phyloP scores from a whole-genome alignment of 305 asterid genomes.

The Fraxinus sp. region DNA sequence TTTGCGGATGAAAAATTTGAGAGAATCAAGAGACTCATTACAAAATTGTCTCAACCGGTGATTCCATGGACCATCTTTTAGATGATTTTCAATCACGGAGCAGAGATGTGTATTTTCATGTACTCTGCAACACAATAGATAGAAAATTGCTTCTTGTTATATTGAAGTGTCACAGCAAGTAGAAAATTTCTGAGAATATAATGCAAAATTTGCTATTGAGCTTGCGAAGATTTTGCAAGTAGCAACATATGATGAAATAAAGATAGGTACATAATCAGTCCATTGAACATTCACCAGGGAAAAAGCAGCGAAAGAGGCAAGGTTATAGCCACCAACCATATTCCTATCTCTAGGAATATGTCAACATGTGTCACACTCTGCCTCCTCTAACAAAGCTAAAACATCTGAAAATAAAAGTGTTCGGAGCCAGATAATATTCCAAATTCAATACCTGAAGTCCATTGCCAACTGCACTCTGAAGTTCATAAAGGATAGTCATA shows the following conservation, averaged over 20 bases:
- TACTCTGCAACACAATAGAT: slow-evolving; percentile 45
- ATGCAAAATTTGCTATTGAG: background rate
- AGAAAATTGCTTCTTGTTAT: background rate
- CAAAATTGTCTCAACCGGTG: slow-evolving; percentile 63
- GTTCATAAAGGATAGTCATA: too few species aligned
- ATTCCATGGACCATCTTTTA: slow-evolving; percentile 70
- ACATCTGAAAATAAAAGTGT: too few species aligned
- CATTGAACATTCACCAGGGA: too few species aligned
- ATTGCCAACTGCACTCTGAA: background rate
- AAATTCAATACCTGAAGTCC: background rate
- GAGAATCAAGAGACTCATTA: slow-evolving; percentile 55
- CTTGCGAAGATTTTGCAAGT: background rate
- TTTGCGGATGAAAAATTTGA: slow-evolving; percentile 66
- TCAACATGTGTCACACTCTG: too few species aligned
- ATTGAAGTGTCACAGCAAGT: background rate
- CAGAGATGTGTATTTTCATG: slow-evolving; percentile 52
- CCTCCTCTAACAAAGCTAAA: too few species aligned
- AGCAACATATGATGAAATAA: too few species aligned
- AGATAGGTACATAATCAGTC: too few species aligned
- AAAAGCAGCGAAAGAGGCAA: too few species aligned
- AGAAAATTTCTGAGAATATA: background rate
- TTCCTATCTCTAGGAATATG: too few species aligned
- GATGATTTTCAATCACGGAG: slow-evolving; percentile 63
- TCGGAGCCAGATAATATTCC: background rate
- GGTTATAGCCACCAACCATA: too few species aligned